Percentiles rank a stretch among this genome's conserved stretches.
These are phyloP conservation scores for Vitis rotundifolia DNA, from an alignment of 164 flowering plant species.

Conservation along the genomic window DNA sequence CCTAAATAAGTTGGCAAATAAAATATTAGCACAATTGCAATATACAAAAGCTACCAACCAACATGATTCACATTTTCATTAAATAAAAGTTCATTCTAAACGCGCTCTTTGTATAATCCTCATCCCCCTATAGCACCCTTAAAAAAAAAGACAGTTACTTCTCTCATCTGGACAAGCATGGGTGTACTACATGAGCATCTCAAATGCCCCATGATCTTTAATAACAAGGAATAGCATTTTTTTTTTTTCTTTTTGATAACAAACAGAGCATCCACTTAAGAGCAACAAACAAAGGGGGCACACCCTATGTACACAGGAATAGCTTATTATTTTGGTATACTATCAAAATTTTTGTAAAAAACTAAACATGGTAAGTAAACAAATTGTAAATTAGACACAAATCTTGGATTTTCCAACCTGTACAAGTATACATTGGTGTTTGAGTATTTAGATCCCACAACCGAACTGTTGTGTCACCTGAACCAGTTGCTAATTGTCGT, in stretches of 20 bases:
- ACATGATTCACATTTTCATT: background rate
- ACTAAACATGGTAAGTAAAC: background rate
- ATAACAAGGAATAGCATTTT: no score
- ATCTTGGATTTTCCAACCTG: conserved; percentile 47
- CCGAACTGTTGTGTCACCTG: conserved; percentile 96
- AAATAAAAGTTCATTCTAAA: background rate
- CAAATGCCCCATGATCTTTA: no score
- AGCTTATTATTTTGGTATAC: no score
- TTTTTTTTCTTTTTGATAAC: no score
- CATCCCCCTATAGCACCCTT: no score
- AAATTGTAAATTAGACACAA: background rate
- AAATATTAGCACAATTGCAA: background rate
- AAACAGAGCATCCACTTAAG: no score
- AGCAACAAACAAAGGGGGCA: no score
- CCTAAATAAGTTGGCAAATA: conserved; percentile 44
- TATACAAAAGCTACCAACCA: background rate
- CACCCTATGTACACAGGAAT: no score
- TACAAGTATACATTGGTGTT: conserved; percentile 83
- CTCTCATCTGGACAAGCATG: no score
- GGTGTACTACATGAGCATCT: no score
- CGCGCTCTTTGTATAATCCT: background rate
- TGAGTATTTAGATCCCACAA: conserved; percentile 94
- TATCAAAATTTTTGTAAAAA: no score
- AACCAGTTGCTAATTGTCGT: conserved; percentile 89
- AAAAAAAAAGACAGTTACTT: no score